phyloP scores from a whole-genome alignment of 805 yeast genomes.

The Wickerhamiella bombiphila region DNA sequence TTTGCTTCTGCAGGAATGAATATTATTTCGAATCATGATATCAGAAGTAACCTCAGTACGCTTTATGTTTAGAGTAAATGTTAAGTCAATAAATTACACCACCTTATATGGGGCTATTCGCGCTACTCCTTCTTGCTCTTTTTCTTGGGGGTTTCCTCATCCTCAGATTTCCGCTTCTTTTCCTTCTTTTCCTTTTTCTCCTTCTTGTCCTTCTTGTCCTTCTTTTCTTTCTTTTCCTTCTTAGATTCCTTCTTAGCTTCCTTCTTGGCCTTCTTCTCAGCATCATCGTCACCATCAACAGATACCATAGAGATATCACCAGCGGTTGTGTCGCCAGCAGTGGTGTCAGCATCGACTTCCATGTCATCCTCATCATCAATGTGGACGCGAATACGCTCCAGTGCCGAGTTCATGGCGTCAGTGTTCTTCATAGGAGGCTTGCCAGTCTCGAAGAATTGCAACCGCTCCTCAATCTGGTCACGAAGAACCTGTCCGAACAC shows the following conservation, averaged over 20 bases:
- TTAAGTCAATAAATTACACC: slow-evolving; percentile 1
- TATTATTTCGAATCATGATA: slow-evolving; percentile 1
- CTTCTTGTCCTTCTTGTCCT: slow-evolving; percentile 35
- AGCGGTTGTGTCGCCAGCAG: background rate
- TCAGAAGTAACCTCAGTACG: slow-evolving; percentile 8
- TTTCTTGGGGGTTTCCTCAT: slow-evolving; percentile 34
- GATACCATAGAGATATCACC: slow-evolving; percentile 7
- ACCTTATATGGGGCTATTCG: slow-evolving; percentile 1
- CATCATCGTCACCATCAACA: no score
- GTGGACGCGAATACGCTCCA: slow-evolving; percentile 41
- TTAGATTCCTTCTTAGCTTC: slow-evolving; percentile 38
- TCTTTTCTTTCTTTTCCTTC: slow-evolving; percentile 37
- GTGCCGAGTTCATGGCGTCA: slow-evolving; percentile 86
- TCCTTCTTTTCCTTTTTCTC: slow-evolving; percentile 43
- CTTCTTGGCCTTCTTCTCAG: slow-evolving; percentile 35
- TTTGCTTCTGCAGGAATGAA: slow-evolving; percentile 3
- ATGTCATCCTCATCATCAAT: slow-evolving; percentile 28
- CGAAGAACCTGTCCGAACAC: slow-evolving; percentile 82
- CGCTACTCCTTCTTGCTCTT: slow-evolving; percentile 39
- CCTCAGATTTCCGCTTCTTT: slow-evolving; percentile 26
- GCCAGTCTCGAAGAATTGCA: slow-evolving; percentile 91
- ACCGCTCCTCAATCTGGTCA: slow-evolving; percentile 95
- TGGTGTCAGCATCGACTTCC: slow-evolving; percentile 28
- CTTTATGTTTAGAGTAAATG: slow-evolving; percentile 10
- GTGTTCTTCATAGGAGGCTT: slow-evolving; percentile 92